Conservation (phyloP, 768 basidiomycete genomes). For the Royoungia palumana region DNA sequence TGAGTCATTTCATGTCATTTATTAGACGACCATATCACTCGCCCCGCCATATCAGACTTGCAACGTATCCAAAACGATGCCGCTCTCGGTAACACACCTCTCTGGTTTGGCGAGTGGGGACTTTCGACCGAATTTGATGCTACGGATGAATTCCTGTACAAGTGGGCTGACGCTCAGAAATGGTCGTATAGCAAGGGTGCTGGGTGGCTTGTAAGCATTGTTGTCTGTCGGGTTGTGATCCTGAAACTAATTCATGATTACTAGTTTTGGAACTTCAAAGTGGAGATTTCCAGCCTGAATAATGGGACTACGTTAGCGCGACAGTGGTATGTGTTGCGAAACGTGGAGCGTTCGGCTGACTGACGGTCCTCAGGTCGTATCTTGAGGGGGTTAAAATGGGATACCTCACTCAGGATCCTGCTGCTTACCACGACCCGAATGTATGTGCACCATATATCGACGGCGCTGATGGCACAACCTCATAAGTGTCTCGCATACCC, state of each 20-base stretch:
- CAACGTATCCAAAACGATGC: constrained; percentile 49
- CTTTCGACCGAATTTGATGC: constrained; percentile 65
- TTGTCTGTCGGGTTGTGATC: not conserved
- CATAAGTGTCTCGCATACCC: not conserved
- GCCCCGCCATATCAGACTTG: constrained; percentile 45
- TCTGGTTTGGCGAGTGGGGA: constrained; percentile 61
- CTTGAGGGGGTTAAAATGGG: constrained; percentile 55
- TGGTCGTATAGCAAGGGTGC: constrained; percentile 54
- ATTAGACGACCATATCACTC: not conserved
- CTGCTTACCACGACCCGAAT: constrained; percentile 48
- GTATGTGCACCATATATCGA: constrained; percentile 59
- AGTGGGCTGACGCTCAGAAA: constrained; percentile 81
- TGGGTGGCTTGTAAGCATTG: constrained; percentile 61
- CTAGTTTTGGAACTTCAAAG: constrained; percentile 74
- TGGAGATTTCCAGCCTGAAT: constrained; percentile 48
- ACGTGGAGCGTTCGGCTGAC: not conserved
- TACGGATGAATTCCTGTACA: constrained; percentile 53
- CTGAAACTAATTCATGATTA: no score
- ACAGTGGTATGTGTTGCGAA: constrained; percentile 52
- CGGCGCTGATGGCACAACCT: constrained; percentile 8
- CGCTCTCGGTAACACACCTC: constrained; percentile 42
- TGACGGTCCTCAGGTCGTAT: constrained; percentile 55
- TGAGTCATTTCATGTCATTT: constrained; percentile 32
- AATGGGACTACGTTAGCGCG: constrained; percentile 49
- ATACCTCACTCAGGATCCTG: constrained; percentile 63